Evolutionary conservation across 495 filamentous ascomycete genomes (phyloP).

Genomic region (Aspergillus asperescens): DNA sequence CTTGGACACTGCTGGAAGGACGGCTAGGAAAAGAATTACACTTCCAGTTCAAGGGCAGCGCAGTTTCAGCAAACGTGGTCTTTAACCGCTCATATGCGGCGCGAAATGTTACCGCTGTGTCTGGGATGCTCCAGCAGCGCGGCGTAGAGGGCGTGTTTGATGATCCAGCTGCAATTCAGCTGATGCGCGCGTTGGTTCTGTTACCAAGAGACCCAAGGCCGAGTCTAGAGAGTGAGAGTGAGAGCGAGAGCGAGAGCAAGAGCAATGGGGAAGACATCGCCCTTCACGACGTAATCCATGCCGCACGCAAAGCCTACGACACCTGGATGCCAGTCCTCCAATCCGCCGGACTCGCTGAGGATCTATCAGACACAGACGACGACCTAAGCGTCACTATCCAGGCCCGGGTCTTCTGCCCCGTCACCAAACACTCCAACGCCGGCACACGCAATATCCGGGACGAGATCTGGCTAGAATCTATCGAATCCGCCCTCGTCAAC

Average conservation of each 20-base stretch:
- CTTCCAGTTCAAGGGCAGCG: background rate
- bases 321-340: background rate
- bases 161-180: background rate
- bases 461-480: background rate
- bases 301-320: too few relatives aligned
- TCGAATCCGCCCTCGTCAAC: background rate
- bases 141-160: background rate
- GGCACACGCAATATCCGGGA: background rate
- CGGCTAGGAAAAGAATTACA: background rate
- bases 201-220: background rate
- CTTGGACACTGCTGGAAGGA: background rate
- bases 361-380: background rate
- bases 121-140: background rate
- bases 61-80: background rate
- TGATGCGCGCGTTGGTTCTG: background rate
- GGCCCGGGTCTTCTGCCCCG: background rate
- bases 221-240: too few relatives aligned
- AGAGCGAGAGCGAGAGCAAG: too few relatives aligned
- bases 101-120: background rate
- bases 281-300: too few relatives aligned
- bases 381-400: background rate
- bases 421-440: background rate
- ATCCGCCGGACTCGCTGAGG: background rate
- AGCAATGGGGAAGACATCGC: too few relatives aligned
- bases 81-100: background rate